Evolutionary conservation across 306 rosid species (phyloP), one percentile per base, ranked within the genome.

Genomic region (Dryas octopetala): DNA sequence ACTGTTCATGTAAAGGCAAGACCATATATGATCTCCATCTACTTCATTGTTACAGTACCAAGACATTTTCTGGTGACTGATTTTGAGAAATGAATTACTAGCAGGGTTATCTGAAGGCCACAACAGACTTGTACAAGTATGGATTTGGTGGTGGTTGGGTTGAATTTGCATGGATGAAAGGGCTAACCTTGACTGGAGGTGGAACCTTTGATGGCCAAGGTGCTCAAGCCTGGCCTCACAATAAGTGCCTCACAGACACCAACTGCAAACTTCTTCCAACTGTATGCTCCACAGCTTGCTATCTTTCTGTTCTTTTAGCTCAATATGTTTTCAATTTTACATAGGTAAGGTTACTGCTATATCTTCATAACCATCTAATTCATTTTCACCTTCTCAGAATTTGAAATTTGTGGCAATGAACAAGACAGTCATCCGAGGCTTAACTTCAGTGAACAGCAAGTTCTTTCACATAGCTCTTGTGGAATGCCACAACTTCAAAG

Each of bases 181-280:
- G 83, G 57, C 66, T 86, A 71, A 83, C 79, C 78, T 83, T 83
- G 85, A 78, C 77, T 14, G 87, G 90, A 77, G 83, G 87, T 0
- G 87, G 89, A 51, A 86, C 82, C 62, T 86, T 86, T 5, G 89
- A 86, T 58, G 89, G 89, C 51, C 85, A 47, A 77, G 89, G 89
- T 14, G 87, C 83, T 47, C n/a, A 69, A 49, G 89, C 87, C 32
- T 86, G 87, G 87, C 86, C 85, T 65, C 79, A 70, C 79, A 86
- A 86, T n/a, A 80, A 80, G 17, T 86, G 89, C 83, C 51, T 11
- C 11, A 40, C 62, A 11, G 77, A 82, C 70, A 74, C 81, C 76
- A 83, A 86, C 5, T 86, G 89, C 78, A 80, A 66, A 71, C 82
- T 82, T 16, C 89, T 86, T 65, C 89, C 89, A 8, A 86, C 87